Base-by-base conservation (phyloP, 257 asterid genomes). In the Solanum gracilifrons region DNA sequence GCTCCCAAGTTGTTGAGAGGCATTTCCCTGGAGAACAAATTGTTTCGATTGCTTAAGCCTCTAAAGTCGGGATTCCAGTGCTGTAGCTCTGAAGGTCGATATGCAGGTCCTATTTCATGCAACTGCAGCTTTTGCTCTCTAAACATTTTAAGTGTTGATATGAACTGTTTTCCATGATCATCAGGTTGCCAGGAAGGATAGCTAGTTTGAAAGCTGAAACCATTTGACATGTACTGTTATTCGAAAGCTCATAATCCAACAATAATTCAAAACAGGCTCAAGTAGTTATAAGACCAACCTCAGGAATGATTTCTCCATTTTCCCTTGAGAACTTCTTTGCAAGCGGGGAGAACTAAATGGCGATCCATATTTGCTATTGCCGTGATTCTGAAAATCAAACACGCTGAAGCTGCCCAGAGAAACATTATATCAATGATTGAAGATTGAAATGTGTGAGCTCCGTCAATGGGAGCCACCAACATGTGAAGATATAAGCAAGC, bases 301-400 rank as follows among this genome's bases (percentile, higher is more conserved):
- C 90, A 97, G 87, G 92, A 93, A 96, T 16, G 99, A 97, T 89
- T 97, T 97, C 86, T 97, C 99, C 98, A 97, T 92, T 92, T 97
- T 97, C 80, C 99, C 99, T 90, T 97, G 99, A 37, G 98, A 95
- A 90, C 99, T 97, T 92, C 99, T 94, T 91, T 89, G 92, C 25
- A 86, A 85, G 48, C 89, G 88, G 83, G 92, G 85, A 16, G 96
- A 87, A 90, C 92, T 90, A 85, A 88, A 94, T 15, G 97, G 97
- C 1, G 99, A 95, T 69, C 95, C 99, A 72, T 97, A 97, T 89
- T 91, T 92, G 85, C 74, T 88, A 90, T 97, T 97, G 37, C 99
- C 99, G 68, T 97, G 98, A 35, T 89, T 92, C 87, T 89, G 90
- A 86, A 97, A 97, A 93, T 97, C 98, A 72, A 96, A 96, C 89